A percentile compares a stretch with the other conserved stretches of the same genome.
Evolutionary conservation across 257 asterid genomes (phyloP).

Genomic region (Cordia subcordata): DNA sequence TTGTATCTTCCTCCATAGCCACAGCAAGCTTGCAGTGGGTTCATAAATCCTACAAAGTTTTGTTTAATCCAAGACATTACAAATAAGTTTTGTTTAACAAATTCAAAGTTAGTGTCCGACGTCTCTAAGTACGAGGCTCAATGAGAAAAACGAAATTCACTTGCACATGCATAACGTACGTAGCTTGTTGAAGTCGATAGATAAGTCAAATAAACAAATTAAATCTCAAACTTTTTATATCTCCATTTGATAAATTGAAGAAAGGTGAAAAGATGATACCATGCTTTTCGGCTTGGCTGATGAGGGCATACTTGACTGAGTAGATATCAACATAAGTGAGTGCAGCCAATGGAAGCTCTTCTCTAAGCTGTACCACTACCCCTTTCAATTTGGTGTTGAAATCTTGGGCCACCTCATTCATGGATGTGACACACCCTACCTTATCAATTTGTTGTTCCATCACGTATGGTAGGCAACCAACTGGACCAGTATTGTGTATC

Average conservation of each 20-base stretch:
- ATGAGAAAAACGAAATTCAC: no score
- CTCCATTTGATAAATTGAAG: no score
- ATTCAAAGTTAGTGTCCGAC: no score
- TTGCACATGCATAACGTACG: no score
- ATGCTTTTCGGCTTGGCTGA: slow-evolving; percentile 42
- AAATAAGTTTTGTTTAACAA: no score
- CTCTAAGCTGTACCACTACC: slow-evolving; percentile 44
- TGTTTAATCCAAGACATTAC: not conserved
- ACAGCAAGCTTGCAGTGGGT: slow-evolving; percentile 72
- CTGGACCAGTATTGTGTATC: slow-evolving; percentile 90
- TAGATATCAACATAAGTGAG: slow-evolving; percentile 77
- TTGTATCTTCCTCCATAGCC: slow-evolving; percentile 97
- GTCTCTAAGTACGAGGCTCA: no score
- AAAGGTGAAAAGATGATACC: slow-evolving; percentile 29
- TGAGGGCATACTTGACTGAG: slow-evolving; percentile 65
- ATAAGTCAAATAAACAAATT: no score
- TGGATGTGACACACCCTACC: slow-evolving; percentile 61
- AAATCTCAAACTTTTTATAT: no score
- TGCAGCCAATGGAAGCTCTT: slow-evolving; percentile 52
- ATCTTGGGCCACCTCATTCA: slow-evolving; percentile 50
- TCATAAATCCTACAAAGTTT: slow-evolving; percentile 48
- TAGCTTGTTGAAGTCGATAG: no score
- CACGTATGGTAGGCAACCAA: slow-evolving; percentile 71
- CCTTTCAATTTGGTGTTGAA: slow-evolving; percentile 53
- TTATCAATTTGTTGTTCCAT: slow-evolving; percentile 46